Evolutionary conservation across 1,284 basidiomycete genomes (phyloP).

Genomic region (Flammula alnicola): DNA sequence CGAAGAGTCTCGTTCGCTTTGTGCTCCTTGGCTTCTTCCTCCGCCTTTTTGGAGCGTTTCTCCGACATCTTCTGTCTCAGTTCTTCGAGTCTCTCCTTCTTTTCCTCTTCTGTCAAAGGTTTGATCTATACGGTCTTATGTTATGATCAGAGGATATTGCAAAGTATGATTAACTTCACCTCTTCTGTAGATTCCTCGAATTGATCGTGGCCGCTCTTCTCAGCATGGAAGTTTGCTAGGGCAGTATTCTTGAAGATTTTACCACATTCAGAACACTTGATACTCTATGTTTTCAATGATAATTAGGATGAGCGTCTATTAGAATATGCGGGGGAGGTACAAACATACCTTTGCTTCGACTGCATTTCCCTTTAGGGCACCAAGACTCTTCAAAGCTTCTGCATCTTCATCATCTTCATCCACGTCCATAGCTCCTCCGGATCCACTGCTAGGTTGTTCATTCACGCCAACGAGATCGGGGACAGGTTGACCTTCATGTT

Average conservation of each 20-base stretch:
- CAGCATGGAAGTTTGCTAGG: slow-evolving; percentile 92
- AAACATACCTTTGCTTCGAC: slow-evolving; percentile 65
- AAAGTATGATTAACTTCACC: slow-evolving; percentile 45
- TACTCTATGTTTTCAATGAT: slow-evolving; percentile 52
- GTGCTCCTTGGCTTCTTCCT: slow-evolving; percentile 72
- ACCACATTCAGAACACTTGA: slow-evolving; percentile 81
- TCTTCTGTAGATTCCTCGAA: slow-evolving; percentile 97
- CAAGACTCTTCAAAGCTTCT: slow-evolving; percentile 61
- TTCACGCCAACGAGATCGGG: slow-evolving; percentile 54
- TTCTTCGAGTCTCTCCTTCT: slow-evolving; percentile 81
- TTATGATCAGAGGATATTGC: not conserved
- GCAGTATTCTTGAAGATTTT: slow-evolving; percentile 90
- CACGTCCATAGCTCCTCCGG: slow-evolving; percentile 50
- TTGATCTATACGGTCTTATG: slow-evolving; percentile 63
- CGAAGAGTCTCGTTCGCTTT: slow-evolving; percentile 82
- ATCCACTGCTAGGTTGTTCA: slow-evolving; percentile 27
- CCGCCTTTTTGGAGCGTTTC: slow-evolving; percentile 74
- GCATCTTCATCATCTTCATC: slow-evolving; percentile 76
- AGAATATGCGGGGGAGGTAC: slow-evolving; percentile 2
- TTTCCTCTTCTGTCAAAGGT: slow-evolving; percentile 95
- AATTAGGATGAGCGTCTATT: not conserved
- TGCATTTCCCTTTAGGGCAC: slow-evolving; percentile 43
- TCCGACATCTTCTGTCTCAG: slow-evolving; percentile 77
- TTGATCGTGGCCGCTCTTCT: slow-evolving; percentile 92
- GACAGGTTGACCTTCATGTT: slow-evolving; percentile 75